These are phyloP conservation scores for Ophiostoma himal-ulmi DNA, from an alignment of 2,329 filamentous ascomycete genomes.

Conservation along the genomic window DNA sequence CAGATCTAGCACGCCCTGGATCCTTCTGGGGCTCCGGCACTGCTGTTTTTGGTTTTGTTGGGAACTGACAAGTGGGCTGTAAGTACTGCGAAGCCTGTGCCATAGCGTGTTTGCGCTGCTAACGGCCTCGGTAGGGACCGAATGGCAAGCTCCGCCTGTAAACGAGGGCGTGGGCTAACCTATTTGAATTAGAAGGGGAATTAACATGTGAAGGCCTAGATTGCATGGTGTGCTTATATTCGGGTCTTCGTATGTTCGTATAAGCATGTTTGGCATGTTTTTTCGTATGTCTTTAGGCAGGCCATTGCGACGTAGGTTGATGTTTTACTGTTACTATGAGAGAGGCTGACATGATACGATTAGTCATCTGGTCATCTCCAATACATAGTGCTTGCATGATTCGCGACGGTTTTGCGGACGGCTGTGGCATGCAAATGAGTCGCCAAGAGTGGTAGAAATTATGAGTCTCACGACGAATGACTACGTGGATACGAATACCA, in stretches of 20 bases:
- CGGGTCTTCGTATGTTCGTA: not conserved
- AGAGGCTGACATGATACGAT: not conserved
- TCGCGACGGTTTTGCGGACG: not conserved
- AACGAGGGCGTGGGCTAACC: not conserved
- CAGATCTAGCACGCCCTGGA: not conserved
- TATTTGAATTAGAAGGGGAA: not conserved
- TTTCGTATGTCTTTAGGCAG: not conserved
- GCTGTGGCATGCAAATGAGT: not conserved
- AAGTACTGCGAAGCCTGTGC: not conserved
- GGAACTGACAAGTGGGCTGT: not conserved
- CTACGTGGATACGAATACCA: not conserved
- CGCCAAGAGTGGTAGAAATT: not conserved
- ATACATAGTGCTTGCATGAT: not conserved
- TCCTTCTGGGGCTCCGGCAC: not conserved
- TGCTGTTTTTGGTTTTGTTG: not conserved
- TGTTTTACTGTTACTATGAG: too few relatives aligned
- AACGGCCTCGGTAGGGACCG: slow-evolving; percentile 5
- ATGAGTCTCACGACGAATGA: not conserved
- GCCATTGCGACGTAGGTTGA: not conserved
- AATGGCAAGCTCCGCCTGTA: not conserved
- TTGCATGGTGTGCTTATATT: not conserved
- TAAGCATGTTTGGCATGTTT: not conserved
- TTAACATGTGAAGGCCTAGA: not conserved
- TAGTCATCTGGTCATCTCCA: not conserved
- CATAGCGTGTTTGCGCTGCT: slow-evolving; percentile 8